phyloP scores from a whole-genome alignment of 768 basidiomycete species.

The Lepiota brunneoincarnata region DNA sequence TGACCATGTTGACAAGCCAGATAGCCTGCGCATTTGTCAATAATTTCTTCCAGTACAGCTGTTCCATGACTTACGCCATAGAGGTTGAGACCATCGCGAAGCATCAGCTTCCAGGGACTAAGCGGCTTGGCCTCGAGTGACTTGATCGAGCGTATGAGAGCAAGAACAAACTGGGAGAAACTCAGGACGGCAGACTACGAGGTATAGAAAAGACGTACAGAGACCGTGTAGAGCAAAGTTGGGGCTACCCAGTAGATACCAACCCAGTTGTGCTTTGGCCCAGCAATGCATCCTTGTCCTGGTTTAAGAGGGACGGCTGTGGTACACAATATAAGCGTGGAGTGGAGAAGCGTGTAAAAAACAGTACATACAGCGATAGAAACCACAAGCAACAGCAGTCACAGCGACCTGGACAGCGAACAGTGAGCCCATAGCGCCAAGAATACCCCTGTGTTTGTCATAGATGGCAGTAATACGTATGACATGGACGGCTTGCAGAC shows the following conservation, averaged over 20 bases:
- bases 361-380: conserved; percentile 68
- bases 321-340: conserved; percentile 2
- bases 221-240: conserved; percentile 66
- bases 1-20: conserved; percentile 77
- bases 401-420: conserved; percentile 67
- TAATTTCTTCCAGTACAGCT: conserved; percentile 1
- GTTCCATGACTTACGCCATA: conserved; percentile 53
- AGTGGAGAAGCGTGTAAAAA: conserved; percentile 5
- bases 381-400: conserved; percentile 73
- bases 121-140: conserved; percentile 59
- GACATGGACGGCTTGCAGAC: conserved; percentile 55
- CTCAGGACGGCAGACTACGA: neutral
- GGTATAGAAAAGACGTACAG: conserved; percentile 41
- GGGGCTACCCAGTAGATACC: conserved; percentile 84
- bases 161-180: conserved; percentile 49
- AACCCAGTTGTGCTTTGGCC: conserved; percentile 78
- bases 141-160: conserved; percentile 54
- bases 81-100: conserved; percentile 84
- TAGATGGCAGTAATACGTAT: conserved; percentile 81
- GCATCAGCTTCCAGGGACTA: conserved; percentile 81
- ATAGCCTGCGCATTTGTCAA: conserved; percentile 44
- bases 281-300: conserved; percentile 86
- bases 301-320: conserved; percentile 65
- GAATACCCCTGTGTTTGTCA: conserved; percentile 56
- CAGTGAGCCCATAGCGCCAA: conserved; percentile 53